A percentile compares a stretch with the other conserved stretches of the same genome.
Evolutionary conservation across 2,329 filamentous ascomycete genomes (phyloP).

Genomic region (Diaporthe sp.): DNA sequence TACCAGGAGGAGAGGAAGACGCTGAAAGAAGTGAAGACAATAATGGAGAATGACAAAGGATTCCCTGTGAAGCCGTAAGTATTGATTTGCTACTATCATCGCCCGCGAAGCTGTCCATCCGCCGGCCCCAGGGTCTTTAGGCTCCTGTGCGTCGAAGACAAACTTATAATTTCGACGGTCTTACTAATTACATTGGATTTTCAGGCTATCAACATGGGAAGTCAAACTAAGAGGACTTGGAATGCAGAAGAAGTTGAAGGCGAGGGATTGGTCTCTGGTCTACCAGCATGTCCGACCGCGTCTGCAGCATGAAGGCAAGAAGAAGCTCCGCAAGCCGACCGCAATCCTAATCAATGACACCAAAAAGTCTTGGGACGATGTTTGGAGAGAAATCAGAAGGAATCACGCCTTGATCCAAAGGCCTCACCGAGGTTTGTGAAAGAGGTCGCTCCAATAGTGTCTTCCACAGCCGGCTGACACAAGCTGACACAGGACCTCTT

Average conservation of each 20-base stretch:
- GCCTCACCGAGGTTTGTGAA: neutral
- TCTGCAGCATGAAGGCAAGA: neutral
- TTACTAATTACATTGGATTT: neutral
- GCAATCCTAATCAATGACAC: neutral
- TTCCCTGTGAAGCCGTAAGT: constrained; percentile 19
- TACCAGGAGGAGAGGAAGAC: constrained; percentile 26
- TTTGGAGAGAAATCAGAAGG: constrained; percentile 5
- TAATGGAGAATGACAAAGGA: neutral
- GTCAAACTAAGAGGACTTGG: neutral
- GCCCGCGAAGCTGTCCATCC: neutral
- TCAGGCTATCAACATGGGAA: neutral
- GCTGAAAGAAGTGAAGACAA: constrained; percentile 4
- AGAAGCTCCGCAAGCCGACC: neutral
- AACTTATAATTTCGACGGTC: too few species aligned
- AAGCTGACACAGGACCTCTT: neutral
- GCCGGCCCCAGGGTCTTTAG: neutral
- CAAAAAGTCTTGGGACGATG: neutral
- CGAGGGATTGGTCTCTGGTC: neutral
- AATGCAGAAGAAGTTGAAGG: constrained; percentile 4
- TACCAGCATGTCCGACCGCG: neutral
- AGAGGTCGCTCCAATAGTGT: rapidly evolving
- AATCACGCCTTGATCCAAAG: neutral
- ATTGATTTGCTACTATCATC: too few species aligned
- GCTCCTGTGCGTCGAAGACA: neutral
- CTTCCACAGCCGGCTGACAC: neutral